Percentiles rank a stretch among this genome's conserved stretches.
Conservation (phyloP, 139 green algal species). For the Diplosphaera chodatii region DNA sequence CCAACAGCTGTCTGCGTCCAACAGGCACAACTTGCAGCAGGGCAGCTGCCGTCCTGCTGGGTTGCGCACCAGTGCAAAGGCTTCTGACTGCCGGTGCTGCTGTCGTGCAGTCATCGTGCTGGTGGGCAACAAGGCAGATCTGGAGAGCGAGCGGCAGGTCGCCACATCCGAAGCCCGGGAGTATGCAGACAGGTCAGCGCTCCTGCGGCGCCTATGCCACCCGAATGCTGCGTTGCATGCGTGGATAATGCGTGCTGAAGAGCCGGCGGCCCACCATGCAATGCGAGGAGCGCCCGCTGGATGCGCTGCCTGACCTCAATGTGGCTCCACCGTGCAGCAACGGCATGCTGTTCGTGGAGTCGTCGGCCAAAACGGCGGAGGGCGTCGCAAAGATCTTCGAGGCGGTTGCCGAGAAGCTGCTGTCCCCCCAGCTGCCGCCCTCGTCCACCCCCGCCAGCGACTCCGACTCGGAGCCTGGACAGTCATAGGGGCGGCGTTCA, state of each 20-base stretch:
- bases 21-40: too few relatives aligned
- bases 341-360: constrained; percentile 55
- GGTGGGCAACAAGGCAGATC: constrained; percentile 82
- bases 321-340: constrained; percentile 12
- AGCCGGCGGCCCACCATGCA: background rate
- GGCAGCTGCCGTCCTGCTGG: too few relatives aligned
- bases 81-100: background rate
- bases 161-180: constrained; percentile 43
- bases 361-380: constrained; percentile 50
- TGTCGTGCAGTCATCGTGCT: constrained; percentile 54
- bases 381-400: constrained; percentile 50
- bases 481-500: background rate
- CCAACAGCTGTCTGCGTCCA: too few relatives aligned
- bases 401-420: constrained; percentile 14
- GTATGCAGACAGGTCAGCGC: constrained; percentile 51
- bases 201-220: background rate
- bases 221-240: background rate
- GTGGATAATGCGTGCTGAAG: too few relatives aligned
- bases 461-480: background rate
- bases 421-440: background rate
- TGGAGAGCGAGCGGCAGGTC: constrained; percentile 48
- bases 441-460: background rate
- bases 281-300: background rate
- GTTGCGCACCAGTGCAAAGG: too few relatives aligned
- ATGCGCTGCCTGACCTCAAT: too few relatives aligned